Conservation (phyloP, 345 rosid genomes). For the Aegle marmelos region DNA sequence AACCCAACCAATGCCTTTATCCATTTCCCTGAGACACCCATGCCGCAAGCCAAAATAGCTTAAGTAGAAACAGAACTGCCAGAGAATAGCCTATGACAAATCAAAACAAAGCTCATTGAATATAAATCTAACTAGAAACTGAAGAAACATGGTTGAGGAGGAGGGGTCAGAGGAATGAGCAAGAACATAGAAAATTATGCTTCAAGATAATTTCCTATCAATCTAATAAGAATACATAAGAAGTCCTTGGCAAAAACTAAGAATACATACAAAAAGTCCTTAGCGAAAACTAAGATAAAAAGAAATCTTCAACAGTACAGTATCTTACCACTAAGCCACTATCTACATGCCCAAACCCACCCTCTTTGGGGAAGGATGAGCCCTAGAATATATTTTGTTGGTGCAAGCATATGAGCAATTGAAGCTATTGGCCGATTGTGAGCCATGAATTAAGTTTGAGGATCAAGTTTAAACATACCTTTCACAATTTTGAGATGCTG, state of each 20-base stretch:
- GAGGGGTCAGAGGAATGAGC: not conserved
- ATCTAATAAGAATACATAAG: not conserved
- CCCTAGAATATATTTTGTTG: not conserved
- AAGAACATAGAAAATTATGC: not conserved
- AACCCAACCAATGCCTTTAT: slow-evolving; percentile 84
- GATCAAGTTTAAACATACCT: not conserved
- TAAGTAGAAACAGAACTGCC: slow-evolving; percentile 29
- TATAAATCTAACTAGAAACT: not conserved
- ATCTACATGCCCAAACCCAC: not conserved
- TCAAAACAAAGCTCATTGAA: not conserved
- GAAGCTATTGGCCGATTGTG: not conserved
- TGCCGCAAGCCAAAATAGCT: slow-evolving; percentile 22
- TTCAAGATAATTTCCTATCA: not conserved
- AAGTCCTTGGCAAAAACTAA: not conserved
- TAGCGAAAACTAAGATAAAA: not conserved
- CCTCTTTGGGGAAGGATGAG: not conserved
- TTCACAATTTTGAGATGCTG: not conserved
- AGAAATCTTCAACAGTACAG: not conserved
- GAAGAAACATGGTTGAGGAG: too few species aligned
- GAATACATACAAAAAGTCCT: not conserved
- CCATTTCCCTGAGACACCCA: slow-evolving; percentile 99
- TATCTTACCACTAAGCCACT: not conserved
- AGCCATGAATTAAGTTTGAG: not conserved
- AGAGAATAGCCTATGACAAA: slow-evolving; percentile 16
- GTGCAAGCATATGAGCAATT: not conserved